Evolutionary conservation across 306 rosid genomes (phyloP).

Genomic region (Coriaria nepalensis): DNA sequence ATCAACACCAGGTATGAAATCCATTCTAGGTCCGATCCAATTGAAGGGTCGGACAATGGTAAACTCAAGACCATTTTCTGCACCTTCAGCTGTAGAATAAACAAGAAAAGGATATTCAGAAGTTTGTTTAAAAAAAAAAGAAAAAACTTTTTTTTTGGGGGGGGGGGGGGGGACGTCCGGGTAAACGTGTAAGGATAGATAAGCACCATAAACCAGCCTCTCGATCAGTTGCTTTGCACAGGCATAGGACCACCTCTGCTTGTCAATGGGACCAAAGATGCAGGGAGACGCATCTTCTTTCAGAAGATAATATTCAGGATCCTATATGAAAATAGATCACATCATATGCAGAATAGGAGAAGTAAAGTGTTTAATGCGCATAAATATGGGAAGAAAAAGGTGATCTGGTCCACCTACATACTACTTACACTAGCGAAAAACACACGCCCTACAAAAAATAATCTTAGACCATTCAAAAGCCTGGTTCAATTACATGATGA

Average conservation of each 20-base stretch:
- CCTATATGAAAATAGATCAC: slow-evolving; percentile 26
- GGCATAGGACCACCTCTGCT: slow-evolving; percentile 96
- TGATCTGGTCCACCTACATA: no score
- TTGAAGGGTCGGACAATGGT: slow-evolving; percentile 89
- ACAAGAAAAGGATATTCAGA: neutral
- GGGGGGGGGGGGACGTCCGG: no score
- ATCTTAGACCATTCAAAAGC: no score
- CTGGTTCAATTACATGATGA: no score
- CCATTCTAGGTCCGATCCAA: slow-evolving; percentile 98
- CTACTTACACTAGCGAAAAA: no score
- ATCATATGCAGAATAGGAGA: neutral
- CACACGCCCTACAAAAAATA: no score
- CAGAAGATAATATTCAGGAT: slow-evolving; percentile 70
- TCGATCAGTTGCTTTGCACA: slow-evolving; percentile 93
- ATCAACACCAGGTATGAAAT: slow-evolving; percentile 91
- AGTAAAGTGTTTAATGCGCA: no score
- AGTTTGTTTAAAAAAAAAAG: neutral
- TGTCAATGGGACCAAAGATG: slow-evolving; percentile 83
- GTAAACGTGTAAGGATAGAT: no score
- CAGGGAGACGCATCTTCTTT: slow-evolving; percentile 79
- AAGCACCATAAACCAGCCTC: slow-evolving; percentile 71
- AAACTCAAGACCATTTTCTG: slow-evolving; percentile 78
- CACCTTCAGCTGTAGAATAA: slow-evolving; percentile 64
- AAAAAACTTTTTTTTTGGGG: neutral
- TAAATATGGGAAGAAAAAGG: no score